These are phyloP conservation scores for Clavulina sp. DNA, from an alignment of 768 basidiomycete genomes.

Conservation along the genomic window DNA sequence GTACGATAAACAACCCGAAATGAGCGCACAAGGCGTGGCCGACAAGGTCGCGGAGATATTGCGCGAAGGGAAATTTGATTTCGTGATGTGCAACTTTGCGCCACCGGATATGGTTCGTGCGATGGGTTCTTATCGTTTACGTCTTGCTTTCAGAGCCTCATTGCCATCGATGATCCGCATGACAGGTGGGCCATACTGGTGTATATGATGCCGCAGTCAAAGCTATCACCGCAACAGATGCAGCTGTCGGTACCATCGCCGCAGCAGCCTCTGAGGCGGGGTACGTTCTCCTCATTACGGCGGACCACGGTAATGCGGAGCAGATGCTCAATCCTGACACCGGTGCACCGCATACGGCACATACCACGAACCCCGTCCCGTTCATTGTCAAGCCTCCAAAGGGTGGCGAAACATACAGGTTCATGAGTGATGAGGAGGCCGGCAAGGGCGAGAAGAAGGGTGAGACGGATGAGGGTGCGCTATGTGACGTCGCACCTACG, in stretches of 20 bases:
- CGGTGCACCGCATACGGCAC: constrained; percentile 79
- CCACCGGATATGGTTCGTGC: constrained; percentile 79
- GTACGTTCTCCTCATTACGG: constrained; percentile 74
- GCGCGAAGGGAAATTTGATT: constrained; percentile 49
- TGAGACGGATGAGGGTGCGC: constrained; percentile 41
- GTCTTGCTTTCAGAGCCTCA: background rate
- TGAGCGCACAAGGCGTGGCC: constrained; percentile 78
- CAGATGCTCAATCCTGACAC: constrained; percentile 78
- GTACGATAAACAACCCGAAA: constrained; percentile 79
- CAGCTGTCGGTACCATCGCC: constrained; percentile 74
- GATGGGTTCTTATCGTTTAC: background rate
- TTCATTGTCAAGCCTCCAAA: constrained; percentile 51
- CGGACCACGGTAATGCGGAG: constrained; percentile 93
- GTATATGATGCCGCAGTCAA: constrained; percentile 78
- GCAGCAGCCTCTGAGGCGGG: constrained; percentile 71
- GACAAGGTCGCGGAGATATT: constrained; percentile 86
- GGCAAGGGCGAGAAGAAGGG: constrained; percentile 24
- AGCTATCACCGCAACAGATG: constrained; percentile 77
- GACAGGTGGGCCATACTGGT: constrained; percentile 80
- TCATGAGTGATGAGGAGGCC: constrained; percentile 33
- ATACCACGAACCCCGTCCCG: constrained; percentile 77
- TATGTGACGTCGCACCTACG: constrained; percentile 86
- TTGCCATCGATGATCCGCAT: background rate
- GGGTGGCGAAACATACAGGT: constrained; percentile 28
- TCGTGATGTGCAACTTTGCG: constrained; percentile 96